Evolutionary conservation across 2,329 filamentous ascomycete species (phyloP), one percentile per base, ranked within the genome.

Genomic region (Plectosphaerella cucumerina): DNA sequence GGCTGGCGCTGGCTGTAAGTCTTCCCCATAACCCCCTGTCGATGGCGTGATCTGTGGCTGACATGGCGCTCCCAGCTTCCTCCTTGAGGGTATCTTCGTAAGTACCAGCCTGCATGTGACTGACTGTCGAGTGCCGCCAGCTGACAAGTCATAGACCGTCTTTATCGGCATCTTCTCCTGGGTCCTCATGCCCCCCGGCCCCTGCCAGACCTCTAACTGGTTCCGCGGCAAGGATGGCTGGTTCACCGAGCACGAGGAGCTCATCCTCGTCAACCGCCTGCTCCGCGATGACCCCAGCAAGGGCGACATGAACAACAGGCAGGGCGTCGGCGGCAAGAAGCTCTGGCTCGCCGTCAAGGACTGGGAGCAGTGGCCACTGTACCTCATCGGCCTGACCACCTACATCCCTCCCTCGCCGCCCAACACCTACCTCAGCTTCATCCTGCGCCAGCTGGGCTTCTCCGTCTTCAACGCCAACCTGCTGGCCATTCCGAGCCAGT

Each of bases 331-430:
- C 17, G 71, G 67, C 12, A 69, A 60, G 44, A 64, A 61, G 37
- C 71, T 84, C 4, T 81, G 75, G 74, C 68, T 74, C 22, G 72
- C 75, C 1, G 55, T 82, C 22, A 72, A 70, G 17, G 83, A 86
- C 56, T 85, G 79, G 61, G 80, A 85, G 56, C 70, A 85, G 58
- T 86, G 79, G 80, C 80, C 76, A 3, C 61, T 79, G 18, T 82
- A 81, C 57, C 55, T 78, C 41, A 70, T 81, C 20, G 79, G 80
- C 0, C 63, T 83, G 4, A 81, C 64, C 47, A 59, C 61, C 0
- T 74, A 73, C 48, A 74, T 75, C 49, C 71, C 72, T 0, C 66
- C 69, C 1, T 54, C 68, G 1, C 70, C 75, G 2, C 70, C 72
- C 10, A 64, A 57, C 51, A 71, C 67, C 0, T 79, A 79, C 46